phyloP scores from a whole-genome alignment of 2,329 filamentous ascomycete species.

The Hypoxylon sp. region DNA sequence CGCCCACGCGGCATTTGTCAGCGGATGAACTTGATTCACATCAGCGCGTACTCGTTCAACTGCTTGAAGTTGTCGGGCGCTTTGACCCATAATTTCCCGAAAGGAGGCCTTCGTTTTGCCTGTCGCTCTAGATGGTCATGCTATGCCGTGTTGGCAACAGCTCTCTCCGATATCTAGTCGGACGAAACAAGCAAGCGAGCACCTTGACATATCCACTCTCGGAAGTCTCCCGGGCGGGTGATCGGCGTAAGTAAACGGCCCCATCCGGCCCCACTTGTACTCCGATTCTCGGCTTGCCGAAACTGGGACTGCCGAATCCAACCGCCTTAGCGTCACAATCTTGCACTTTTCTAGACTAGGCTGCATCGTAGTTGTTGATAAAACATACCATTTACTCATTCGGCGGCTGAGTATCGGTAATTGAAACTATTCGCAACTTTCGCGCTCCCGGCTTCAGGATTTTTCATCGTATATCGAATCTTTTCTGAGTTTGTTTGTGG shows the following conservation, averaged over 20 bases:
- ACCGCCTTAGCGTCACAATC: slow-evolving; percentile 4
- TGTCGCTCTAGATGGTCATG: neutral
- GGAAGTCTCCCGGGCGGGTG: slow-evolving; percentile 6
- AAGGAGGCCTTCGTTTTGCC: neutral
- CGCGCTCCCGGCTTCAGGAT: neutral
- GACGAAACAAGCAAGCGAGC: neutral
- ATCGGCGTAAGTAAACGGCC: slow-evolving; percentile 14
- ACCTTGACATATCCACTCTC: slow-evolving; percentile 17
- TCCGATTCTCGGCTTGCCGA: slow-evolving; percentile 40
- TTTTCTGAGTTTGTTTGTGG: neutral
- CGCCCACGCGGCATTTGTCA: slow-evolving; percentile 12
- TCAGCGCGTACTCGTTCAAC: neutral
- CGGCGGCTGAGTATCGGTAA: neutral
- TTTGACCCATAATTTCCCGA: neutral
- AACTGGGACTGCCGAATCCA: slow-evolving; percentile 11
- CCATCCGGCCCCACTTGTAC: neutral
- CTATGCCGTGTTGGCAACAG: neutral
- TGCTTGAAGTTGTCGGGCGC: neutral
- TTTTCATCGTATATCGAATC: neutral
- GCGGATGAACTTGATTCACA: neutral
- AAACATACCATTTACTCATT: neutral
- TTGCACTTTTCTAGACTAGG: slow-evolving; percentile 14
- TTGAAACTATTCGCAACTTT: neutral
- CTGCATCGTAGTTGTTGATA: slow-evolving; percentile 5
- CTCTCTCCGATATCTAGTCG: neutral